Evolutionary conservation across 148 eudicot genomes (phyloP).

Genomic region (Simmondsia chinensis): DNA sequence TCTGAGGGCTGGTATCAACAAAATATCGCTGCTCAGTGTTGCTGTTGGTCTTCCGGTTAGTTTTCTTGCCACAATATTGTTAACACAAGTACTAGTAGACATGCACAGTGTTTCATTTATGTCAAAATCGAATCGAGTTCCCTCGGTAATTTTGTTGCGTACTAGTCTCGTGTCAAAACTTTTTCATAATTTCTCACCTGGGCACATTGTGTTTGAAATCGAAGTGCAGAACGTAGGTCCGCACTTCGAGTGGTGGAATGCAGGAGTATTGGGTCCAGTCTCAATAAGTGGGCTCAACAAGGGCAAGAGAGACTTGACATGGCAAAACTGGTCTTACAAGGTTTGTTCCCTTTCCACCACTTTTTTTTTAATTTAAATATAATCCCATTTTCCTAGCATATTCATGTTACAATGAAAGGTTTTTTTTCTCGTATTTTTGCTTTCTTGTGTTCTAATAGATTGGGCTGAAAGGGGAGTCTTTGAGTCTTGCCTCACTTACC

Average conservation of each 20-base stretch:
- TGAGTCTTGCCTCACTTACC: constrained; percentile 66
- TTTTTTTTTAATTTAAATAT: not conserved
- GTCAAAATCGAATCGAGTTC: too few species aligned
- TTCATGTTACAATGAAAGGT: not conserved
- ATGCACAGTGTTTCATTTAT: too few species aligned
- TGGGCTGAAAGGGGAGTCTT: constrained; percentile 82
- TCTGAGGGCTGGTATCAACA: constrained; percentile 78
- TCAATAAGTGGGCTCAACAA: constrained; percentile 58
- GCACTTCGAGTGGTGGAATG: constrained; percentile 68
- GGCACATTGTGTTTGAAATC: too few species aligned
- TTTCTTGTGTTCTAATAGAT: constrained; percentile 30
- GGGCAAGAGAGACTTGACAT: constrained; percentile 69
- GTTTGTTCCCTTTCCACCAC: constrained; percentile 20
- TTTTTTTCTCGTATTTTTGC: not conserved
- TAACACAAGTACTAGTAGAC: too few species aligned
- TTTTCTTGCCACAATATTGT: too few species aligned
- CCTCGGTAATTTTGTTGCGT: too few species aligned
- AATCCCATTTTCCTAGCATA: constrained; percentile 1
- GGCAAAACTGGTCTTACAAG: constrained; percentile 96
- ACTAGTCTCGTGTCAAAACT: too few species aligned
- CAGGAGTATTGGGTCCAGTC: constrained; percentile 83
- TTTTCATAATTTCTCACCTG: too few species aligned
- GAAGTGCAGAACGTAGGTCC: constrained; percentile 65
- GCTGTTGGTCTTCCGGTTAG: constrained; percentile 97
- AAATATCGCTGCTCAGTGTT: constrained; percentile 77